Evolutionary conservation across 1,139 yeast genomes (phyloP), one percentile per base, ranked within the genome.

Genomic region (Suhomyces yuchorum): DNA sequence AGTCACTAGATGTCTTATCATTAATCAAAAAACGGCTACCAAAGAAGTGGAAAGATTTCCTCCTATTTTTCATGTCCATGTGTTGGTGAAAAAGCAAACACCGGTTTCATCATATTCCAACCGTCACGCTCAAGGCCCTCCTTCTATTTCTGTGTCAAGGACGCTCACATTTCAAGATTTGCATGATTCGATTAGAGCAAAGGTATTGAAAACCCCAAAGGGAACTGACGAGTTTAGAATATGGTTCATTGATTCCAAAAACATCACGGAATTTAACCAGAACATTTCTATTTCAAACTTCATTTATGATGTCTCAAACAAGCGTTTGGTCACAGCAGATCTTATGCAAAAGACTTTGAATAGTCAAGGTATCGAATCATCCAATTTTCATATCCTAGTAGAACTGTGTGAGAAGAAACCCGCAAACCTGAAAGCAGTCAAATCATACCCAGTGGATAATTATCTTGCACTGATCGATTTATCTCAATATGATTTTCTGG

Each of bases 31-130:
- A 12, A 66, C 71, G 8, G 79, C 77, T 0, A 55, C 62, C 9
- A 61, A 71, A 33, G 70, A 68, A 15, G 71, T 86, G 26, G 91
- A 85, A 57, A 69, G 77, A 44, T 70, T 69, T 48, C 84, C 83
- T 24, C 78, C 84, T 1, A 61, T 65, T 17, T 80, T 84, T 50
- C 60, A 69, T 15, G 63, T 85, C 3, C 90, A 84, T 57, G 72
- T 77, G 41, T 60, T 85, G 39, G 66, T 73, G 1, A 68, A 66
- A 42, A 58, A 57, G 51, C 43, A 50, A 46, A 36, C 47, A 32
- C 40, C 51, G 39, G 36, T 52, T 44, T 48, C 52, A 47, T 32
- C 47, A 8, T 37, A 54, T 47, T 34, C 52, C 50, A 18, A 42
- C 6, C 42, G 43, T 5, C 35, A 48, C 42, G 18, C 38, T 19